Conservation (phyloP, 345 rosid genomes). For the Bretschneidera sinensis region DNA sequence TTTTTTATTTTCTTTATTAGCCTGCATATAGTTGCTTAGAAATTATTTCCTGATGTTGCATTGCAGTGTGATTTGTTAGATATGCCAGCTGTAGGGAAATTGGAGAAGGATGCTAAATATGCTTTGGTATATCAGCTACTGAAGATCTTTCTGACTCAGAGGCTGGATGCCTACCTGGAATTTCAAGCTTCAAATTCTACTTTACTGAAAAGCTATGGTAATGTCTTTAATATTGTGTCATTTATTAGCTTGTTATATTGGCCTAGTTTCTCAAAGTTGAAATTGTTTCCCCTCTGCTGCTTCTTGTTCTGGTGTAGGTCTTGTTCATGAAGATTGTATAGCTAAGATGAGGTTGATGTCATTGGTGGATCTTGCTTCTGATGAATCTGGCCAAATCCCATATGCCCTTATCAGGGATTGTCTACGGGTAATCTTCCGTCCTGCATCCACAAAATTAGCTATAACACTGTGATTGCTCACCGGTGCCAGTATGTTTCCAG, state of each 20-base stretch:
- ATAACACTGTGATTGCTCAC: conserved; percentile 2
- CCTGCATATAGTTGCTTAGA: not conserved
- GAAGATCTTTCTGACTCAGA: conserved; percentile 76
- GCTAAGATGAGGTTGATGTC: conserved; percentile 86
- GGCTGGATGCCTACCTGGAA: conserved; percentile 68
- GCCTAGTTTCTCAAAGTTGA: not conserved
- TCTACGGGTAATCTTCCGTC: conserved; percentile 49
- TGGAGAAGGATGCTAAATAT: conserved; percentile 77
- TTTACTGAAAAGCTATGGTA: conserved; percentile 72
- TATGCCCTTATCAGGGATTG: conserved; percentile 59
- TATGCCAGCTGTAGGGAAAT: conserved; percentile 76
- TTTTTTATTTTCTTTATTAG: too few relatives aligned
- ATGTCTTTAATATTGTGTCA: not conserved
- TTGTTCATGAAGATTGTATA: conserved; percentile 80
- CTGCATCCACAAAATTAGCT: conserved; percentile 6
- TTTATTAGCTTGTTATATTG: not conserved
- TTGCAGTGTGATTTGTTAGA: conserved; percentile 95
- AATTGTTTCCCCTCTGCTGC: not conserved
- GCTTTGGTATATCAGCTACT: conserved; percentile 73
- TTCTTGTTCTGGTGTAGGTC: conserved; percentile 44
- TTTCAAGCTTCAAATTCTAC: conserved; percentile 70
- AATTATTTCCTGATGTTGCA: not conserved
- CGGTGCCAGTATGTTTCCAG: conserved; percentile 29
- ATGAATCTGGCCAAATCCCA: conserved; percentile 68
- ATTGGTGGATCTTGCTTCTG: conserved; percentile 66